Conservation (phyloP, 2,329 filamentous ascomycete genomes). For the Dothistroma pini region DNA sequence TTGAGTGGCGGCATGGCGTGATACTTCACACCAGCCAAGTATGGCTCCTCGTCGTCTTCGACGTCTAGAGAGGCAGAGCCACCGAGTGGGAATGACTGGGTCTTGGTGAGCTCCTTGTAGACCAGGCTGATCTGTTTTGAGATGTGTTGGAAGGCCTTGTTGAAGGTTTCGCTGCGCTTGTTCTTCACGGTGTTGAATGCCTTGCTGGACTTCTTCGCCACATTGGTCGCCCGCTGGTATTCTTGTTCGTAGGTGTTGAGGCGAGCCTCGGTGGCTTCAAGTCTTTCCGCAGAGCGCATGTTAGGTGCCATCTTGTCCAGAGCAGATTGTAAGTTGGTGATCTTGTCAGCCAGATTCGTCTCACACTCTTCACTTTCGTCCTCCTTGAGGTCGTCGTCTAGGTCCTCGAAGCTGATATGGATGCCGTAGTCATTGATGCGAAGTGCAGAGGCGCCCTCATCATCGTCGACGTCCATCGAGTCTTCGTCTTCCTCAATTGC, state of each 20-base stretch:
- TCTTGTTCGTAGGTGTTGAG: constrained; percentile 83
- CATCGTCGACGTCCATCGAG: constrained; percentile 88
- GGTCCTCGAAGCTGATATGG: constrained; percentile 74
- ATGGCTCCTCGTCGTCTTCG: constrained; percentile 94
- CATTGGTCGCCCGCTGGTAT: constrained; percentile 76
- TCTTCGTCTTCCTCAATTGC: constrained; percentile 70
- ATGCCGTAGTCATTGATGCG: constrained; percentile 88
- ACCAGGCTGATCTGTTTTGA: constrained; percentile 90
- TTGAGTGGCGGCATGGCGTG: constrained; percentile 98
- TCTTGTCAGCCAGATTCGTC: constrained; percentile 71
- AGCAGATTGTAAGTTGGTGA: constrained; percentile 68
- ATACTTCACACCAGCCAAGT: constrained; percentile 94
- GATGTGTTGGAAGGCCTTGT: constrained; percentile 92
- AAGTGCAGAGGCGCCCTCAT: constrained; percentile 45
- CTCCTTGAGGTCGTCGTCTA: constrained; percentile 78
- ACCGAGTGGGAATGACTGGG: constrained; percentile 86
- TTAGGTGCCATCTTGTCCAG: constrained; percentile 96
- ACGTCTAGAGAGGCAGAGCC: constrained; percentile 86
- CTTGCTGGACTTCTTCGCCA: constrained; percentile 72
- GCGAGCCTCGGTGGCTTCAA: constrained; percentile 79
- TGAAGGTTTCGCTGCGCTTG: constrained; percentile 84
- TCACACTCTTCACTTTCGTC: constrained; percentile 71
- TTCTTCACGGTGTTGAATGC: constrained; percentile 79
- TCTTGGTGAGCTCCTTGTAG: constrained; percentile 92
- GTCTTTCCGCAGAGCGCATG: constrained; percentile 88